Percentiles rank a stretch among this genome's conserved stretches.
Conservation (phyloP, 2,329 filamentous ascomycete species). For the Fusarium citri region DNA sequence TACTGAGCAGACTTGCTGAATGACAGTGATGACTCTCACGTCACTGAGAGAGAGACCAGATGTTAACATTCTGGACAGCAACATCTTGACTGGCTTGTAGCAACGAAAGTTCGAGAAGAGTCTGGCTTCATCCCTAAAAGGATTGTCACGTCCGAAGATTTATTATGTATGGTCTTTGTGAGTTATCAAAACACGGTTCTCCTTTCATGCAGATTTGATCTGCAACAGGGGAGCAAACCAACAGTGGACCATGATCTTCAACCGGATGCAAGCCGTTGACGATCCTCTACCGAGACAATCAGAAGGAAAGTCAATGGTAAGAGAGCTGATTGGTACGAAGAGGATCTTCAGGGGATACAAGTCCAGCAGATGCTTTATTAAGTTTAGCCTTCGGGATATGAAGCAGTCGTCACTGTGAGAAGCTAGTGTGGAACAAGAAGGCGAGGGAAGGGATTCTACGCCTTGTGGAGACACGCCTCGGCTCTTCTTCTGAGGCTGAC, state of each 20-base stretch:
- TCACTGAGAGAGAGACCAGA: neutral
- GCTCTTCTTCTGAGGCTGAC: neutral
- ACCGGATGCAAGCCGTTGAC: neutral
- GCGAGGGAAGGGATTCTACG: no score
- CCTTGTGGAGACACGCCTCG: neutral
- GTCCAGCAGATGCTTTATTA: neutral
- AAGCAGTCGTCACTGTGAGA: neutral
- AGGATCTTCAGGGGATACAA: neutral
- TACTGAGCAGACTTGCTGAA: slow-evolving; percentile 12
- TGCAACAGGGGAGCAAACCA: neutral
- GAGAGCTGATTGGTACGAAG: neutral
- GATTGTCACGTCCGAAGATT: accelerated
- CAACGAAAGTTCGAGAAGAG: accelerated
- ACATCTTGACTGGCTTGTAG: neutral
- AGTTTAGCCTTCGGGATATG: neutral
- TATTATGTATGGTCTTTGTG: accelerated
- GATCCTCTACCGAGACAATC: neutral
- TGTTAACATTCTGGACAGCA: neutral
- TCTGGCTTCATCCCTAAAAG: neutral
- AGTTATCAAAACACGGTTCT: neutral
- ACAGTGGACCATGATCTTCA: neutral
- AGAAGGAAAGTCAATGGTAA: neutral
- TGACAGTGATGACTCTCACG: slow-evolving; percentile 10
- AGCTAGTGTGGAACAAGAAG: neutral
- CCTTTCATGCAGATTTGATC: slow-evolving; percentile 7